phyloP scores from a whole-genome alignment of 306 rosid species.

The Lithocarpus polystachyus region DNA sequence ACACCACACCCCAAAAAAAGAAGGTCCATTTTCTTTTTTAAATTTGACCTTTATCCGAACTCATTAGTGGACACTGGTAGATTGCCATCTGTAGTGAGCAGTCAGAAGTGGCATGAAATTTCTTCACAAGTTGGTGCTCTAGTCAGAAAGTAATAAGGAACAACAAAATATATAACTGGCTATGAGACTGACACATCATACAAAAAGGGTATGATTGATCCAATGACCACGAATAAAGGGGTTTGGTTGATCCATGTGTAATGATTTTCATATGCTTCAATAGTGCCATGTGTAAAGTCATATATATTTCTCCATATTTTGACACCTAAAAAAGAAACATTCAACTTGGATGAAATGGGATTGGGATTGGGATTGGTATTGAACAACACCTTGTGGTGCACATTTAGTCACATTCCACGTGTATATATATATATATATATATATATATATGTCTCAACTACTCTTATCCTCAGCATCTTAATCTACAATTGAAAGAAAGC shows the following conservation, averaged over 20 bases:
- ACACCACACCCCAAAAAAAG: no score
- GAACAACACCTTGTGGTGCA: conserved; percentile 41
- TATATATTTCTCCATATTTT: conserved; percentile 55
- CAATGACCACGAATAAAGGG: conserved; percentile 28
- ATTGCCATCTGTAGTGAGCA: neutral
- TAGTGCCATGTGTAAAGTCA: conserved; percentile 36
- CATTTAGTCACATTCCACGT: conserved; percentile 10
- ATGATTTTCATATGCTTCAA: conserved; percentile 12
- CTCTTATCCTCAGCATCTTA: conserved; percentile 10
- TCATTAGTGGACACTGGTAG: neutral
- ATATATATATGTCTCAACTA: conserved; percentile 18
- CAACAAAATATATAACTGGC: conserved; percentile 17
- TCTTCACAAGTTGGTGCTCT: neutral
- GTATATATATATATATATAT: conserved; percentile 30
- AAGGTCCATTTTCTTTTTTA: neutral
- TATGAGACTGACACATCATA: conserved; percentile 32
- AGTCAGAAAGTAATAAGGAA: neutral
- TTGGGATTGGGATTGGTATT: conserved; percentile 23
- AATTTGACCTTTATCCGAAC: neutral
- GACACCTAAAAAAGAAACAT: conserved; percentile 8
- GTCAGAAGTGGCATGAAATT: neutral
- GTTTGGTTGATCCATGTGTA: neutral
- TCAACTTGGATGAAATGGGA: conserved; percentile 37
- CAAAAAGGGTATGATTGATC: conserved; percentile 29
- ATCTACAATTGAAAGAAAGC: conserved; percentile 7